A percentile compares a stretch with the other conserved stretches of the same genome.
Evolutionary conservation across 495 filamentous ascomycete species (phyloP).

Genomic region (Thozetella sp.): DNA sequence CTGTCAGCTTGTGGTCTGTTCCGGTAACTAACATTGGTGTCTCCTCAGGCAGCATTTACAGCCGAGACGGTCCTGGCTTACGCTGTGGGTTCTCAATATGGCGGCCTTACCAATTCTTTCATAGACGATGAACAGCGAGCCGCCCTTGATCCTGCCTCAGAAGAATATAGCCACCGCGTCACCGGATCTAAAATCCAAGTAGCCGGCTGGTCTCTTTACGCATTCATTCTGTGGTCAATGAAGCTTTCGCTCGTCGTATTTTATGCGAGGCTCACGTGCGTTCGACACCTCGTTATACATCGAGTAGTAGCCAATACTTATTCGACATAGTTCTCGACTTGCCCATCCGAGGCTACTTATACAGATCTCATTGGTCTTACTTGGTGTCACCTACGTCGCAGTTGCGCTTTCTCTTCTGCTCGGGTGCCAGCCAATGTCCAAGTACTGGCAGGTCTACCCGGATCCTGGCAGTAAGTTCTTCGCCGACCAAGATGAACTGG

Average conservation of each 20-base stretch:
- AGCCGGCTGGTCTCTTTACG: constrained; percentile 60
- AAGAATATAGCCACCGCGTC: constrained; percentile 29
- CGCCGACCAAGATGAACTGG: not conserved
- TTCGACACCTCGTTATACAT: not conserved
- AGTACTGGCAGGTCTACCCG: constrained; percentile 59
- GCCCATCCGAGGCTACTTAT: constrained; percentile 47
- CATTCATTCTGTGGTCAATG: constrained; percentile 56
- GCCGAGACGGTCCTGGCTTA: constrained; percentile 32
- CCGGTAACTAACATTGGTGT: too few species aligned
- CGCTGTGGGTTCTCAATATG: constrained; percentile 35
- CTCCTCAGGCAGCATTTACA: constrained; percentile 34
- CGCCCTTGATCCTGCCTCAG: constrained; percentile 32
- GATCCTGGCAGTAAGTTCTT: constrained; percentile 49
- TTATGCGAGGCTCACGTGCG: constrained; percentile 61
- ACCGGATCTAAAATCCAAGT: constrained; percentile 63
- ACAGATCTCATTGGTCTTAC: constrained; percentile 54
- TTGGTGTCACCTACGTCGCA: constrained; percentile 53
- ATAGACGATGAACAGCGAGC: constrained; percentile 56
- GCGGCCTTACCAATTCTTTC: constrained; percentile 60
- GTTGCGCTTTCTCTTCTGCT: constrained; percentile 55
- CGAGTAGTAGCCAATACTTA: constrained; percentile 2
- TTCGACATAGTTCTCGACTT: constrained; percentile 48
- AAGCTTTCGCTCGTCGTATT: constrained; percentile 63
- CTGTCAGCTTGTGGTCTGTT: not conserved
- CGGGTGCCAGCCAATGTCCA: constrained; percentile 50